phyloP scores from a whole-genome alignment of 208 protist species.

The Sergeia podlipaevii region DNA sequence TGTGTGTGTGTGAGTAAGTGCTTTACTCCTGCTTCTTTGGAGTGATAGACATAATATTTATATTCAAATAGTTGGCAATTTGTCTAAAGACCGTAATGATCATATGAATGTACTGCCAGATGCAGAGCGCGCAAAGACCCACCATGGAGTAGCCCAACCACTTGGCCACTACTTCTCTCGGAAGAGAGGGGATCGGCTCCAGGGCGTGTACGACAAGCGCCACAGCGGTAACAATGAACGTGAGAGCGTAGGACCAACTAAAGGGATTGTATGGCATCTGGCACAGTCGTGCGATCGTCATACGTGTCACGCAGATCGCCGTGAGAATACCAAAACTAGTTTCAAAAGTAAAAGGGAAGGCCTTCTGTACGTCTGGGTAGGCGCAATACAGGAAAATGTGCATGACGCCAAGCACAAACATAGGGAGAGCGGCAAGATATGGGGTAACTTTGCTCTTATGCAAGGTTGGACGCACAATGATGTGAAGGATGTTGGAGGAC shows the following conservation, averaged over 20 bases:
- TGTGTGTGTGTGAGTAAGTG: too few relatives aligned
- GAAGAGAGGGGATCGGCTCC: conserved; percentile 1
- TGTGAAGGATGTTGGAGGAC: conserved; percentile 54
- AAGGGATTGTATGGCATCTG: conserved; percentile 61
- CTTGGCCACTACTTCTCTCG: conserved; percentile 12
- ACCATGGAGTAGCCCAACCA: conserved; percentile 36
- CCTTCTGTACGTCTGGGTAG: conserved; percentile 36
- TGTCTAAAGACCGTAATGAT: conserved; percentile 59
- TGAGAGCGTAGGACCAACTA: conserved; percentile 37
- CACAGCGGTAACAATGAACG: conserved; percentile 22
- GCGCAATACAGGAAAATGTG: conserved; percentile 37
- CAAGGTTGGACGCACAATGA: conserved; percentile 21
- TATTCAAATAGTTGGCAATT: conserved; percentile 40
- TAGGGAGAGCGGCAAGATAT: conserved; percentile 39
- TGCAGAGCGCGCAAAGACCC: conserved; percentile 32
- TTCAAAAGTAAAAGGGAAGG: conserved; percentile 70
- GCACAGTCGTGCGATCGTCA: conserved; percentile 78
- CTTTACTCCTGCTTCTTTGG: conserved; percentile 32
- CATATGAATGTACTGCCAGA: conserved; percentile 67
- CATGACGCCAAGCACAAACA: conserved; percentile 31
- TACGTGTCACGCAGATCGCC: conserved; percentile 64
- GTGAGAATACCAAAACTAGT: conserved; percentile 70
- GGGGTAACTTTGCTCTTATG: conserved; percentile 24
- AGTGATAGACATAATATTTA: conserved; percentile 59
- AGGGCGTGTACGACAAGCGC: conserved; percentile 27